These are phyloP conservation scores for Zymoseptoria crescenta DNA, from an alignment of 2,329 filamentous ascomycete species.

Conservation along the genomic window DNA sequence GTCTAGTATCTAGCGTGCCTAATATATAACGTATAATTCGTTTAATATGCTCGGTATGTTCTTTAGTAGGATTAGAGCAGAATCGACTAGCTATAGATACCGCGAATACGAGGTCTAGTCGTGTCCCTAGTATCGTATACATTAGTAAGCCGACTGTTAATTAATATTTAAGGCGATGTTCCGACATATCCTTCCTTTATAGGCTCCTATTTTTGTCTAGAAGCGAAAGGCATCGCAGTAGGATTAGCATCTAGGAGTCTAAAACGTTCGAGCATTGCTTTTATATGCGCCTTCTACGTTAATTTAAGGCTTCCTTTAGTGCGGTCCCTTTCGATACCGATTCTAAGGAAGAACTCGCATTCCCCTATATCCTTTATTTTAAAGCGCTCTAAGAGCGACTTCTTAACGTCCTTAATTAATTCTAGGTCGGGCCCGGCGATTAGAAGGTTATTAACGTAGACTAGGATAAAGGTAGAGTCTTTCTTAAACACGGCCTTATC, in stretches of 20 bases:
- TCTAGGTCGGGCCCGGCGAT: not conserved
- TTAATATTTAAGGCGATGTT: conserved; percentile 1
- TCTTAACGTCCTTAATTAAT: not conserved
- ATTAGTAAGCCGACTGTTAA: not conserved
- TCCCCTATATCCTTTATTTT: not conserved
- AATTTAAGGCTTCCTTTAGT: not conserved
- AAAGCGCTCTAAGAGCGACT: not conserved
- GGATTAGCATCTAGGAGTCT: not conserved
- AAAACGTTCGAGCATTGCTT: not conserved
- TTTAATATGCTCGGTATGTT: not conserved
- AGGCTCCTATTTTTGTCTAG: not conserved
- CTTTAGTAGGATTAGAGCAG: not conserved
- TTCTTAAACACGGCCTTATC: not conserved
- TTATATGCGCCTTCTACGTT: not conserved
- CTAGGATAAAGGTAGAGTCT: not conserved
- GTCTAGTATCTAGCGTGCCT: not conserved
- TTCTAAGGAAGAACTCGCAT: no score
- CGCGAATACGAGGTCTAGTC: not conserved
- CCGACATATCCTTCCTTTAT: not conserved
- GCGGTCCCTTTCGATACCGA: not conserved
- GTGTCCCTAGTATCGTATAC: not conserved
- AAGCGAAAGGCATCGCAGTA: not conserved
- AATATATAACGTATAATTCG: not conserved
- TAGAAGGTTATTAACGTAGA: not conserved
- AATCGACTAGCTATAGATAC: conserved; percentile 3